phyloP scores from a whole-genome alignment of 495 filamentous ascomycete species.

The Tuber melanosporum region DNA sequence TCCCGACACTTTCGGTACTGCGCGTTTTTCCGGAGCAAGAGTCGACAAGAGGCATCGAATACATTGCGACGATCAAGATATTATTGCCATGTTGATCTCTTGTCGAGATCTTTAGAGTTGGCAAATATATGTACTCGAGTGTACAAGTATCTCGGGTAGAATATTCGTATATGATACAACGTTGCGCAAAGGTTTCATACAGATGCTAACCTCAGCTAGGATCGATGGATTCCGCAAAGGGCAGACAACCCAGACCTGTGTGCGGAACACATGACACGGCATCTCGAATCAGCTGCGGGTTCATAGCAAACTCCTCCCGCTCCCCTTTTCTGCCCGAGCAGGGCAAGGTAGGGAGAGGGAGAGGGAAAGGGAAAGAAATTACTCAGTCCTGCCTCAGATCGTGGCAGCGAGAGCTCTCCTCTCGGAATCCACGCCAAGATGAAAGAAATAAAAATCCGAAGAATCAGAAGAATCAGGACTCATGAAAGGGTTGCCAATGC shows the following conservation, averaged over 20 bases:
- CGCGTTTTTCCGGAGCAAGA: background rate
- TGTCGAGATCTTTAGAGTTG: background rate
- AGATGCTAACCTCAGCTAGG: background rate
- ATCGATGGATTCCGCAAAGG: background rate
- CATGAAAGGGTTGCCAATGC: background rate
- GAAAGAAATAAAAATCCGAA: background rate
- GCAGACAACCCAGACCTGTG: background rate
- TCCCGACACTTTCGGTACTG: background rate
- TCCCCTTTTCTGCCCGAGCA: background rate
- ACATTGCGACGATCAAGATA: background rate
- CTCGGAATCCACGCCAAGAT: background rate
- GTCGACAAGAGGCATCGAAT: background rate
- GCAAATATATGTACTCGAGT: background rate
- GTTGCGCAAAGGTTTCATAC: background rate
- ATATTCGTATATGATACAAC: background rate
- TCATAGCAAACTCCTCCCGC: background rate
- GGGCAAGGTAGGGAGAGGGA: background rate
- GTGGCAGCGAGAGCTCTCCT: background rate
- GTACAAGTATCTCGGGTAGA: background rate
- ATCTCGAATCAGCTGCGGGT: background rate
- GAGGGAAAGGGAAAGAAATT: background rate
- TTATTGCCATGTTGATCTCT: background rate
- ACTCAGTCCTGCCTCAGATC: background rate
- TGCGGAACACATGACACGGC: background rate
- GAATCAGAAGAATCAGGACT: no score